Evolutionary conservation across 495 filamentous ascomycete species (phyloP).

Genomic region (Paragyromitra xinjiangensis): DNA sequence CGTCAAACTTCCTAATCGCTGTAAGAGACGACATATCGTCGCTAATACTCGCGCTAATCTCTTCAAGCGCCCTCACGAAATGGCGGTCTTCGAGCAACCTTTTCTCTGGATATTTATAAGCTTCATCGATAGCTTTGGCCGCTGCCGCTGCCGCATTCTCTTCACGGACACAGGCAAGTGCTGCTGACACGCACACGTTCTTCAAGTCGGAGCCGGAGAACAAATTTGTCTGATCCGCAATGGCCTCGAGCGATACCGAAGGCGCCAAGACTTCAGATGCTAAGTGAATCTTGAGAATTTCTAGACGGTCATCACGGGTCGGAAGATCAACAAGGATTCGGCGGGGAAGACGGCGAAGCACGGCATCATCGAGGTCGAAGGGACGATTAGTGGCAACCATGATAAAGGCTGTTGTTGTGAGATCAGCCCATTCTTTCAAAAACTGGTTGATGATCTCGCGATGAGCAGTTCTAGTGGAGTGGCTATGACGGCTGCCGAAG

Average conservation of each 20-base stretch:
- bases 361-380: conserved; percentile 94
- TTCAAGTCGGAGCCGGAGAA: conserved; percentile 98
- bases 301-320: conserved; percentile 74
- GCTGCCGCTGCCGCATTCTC: conserved; percentile 71
- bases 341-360: conserved; percentile 83
- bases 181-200: conserved; percentile 89
- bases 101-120: conserved; percentile 71
- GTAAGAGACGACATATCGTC: conserved; percentile 90
- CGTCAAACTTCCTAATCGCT: conserved; percentile 93
- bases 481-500: conserved; percentile 74
- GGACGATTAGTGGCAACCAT: conserved; percentile 99
- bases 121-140: conserved; percentile 62
- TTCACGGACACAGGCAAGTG: conserved; percentile 86
- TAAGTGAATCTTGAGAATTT: conserved; percentile 86
- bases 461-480: conserved; percentile 69
- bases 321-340: conserved; percentile 89
- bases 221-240: conserved; percentile 82
- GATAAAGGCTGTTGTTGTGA: conserved; percentile 89
- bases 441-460: conserved; percentile 98
- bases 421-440: conserved; percentile 96
- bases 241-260: conserved; percentile 71
- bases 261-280: conserved; percentile 75
- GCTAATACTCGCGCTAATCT: conserved; percentile 90
- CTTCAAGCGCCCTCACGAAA: conserved; percentile 84
- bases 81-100: conserved; percentile 73